phyloP scores from a whole-genome alignment of 1,284 basidiomycete species.

The Phylloboletellus chloephorus region DNA sequence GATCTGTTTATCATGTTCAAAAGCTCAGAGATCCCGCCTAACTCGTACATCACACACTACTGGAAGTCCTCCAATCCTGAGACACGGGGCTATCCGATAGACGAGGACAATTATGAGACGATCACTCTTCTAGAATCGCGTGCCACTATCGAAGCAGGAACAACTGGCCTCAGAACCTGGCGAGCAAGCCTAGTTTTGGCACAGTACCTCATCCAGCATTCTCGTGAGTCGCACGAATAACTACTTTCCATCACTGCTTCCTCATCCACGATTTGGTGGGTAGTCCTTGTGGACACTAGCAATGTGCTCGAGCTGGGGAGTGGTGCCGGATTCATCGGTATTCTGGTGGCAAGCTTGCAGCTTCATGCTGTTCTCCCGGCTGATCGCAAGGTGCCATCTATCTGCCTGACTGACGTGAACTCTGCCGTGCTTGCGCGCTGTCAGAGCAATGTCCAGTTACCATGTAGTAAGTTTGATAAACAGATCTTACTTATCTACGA shows the following conservation, averaged over 20 bases:
- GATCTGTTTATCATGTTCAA: conserved; percentile 2
- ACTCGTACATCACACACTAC: conserved; percentile 62
- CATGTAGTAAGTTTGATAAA: conserved; percentile 51
- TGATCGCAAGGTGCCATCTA: conserved; percentile 11
- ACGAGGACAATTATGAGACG: conserved; percentile 31
- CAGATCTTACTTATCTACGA: not conserved
- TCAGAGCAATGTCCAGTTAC: conserved; percentile 48
- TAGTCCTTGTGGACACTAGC: conserved; percentile 46
- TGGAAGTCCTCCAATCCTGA: conserved; percentile 36
- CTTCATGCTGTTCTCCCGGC: conserved; percentile 17
- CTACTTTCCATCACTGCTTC: not conserved
- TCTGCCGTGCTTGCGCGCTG: conserved; percentile 61
- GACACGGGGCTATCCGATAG: not conserved
- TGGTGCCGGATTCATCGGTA: conserved; percentile 69
- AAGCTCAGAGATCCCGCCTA: conserved; percentile 35
- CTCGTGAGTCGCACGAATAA: conserved; percentile 36
- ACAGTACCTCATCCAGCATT: conserved; percentile 51
- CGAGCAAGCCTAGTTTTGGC: conserved; percentile 63
- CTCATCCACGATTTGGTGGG: not conserved
- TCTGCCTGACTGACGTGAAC: conserved; percentile 65
- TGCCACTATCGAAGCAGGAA: conserved; percentile 65
- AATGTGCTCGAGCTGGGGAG: conserved; percentile 66
- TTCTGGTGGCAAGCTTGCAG: conserved; percentile 54
- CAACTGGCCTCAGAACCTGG: conserved; percentile 76
- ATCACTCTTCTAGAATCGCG: conserved; percentile 67